These are phyloP conservation scores for Blepharisma stoltei DNA, from an alignment of 73 alveolate genomes.

Conservation along the genomic window DNA sequence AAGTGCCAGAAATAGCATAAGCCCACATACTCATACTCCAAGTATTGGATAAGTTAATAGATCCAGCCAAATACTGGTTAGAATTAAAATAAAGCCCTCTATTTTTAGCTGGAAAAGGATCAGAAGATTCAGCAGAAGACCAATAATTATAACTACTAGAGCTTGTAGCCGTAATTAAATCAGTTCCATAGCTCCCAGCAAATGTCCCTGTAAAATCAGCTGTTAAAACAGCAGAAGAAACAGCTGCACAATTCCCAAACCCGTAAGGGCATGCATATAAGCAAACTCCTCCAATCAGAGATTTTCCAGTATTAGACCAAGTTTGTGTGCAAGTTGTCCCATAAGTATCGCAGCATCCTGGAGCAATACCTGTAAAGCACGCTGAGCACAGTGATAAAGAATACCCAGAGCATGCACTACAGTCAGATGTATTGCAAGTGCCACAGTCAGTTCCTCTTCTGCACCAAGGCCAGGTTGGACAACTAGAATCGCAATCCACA, in stretches of 20 bases:
- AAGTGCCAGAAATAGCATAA: neutral
- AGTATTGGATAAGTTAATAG: neutral
- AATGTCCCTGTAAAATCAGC: too few relatives aligned
- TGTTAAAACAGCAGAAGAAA: neutral
- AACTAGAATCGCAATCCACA: neutral
- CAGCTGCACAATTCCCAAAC: neutral
- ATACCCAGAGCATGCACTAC: constrained; percentile 12
- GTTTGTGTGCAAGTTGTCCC: neutral
- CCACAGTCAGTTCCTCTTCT: neutral
- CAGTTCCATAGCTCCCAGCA: too few relatives aligned
- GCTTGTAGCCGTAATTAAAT: too few relatives aligned
- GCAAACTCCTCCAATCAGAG: neutral
- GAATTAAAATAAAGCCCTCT: constrained; percentile 11
- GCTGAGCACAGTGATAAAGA: neutral
- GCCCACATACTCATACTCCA: neutral
- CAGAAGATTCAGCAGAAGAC: neutral
- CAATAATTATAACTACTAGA: too few relatives aligned
- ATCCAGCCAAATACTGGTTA: neutral
- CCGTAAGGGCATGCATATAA: neutral
- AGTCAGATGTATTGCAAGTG: neutral
- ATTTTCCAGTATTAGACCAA: neutral
- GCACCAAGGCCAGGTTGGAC: constrained; percentile 18
- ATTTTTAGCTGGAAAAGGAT: neutral
- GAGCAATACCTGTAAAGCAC: neutral
- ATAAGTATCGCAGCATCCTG: neutral